Conservation (phyloP, 2,329 filamentous ascomycete species). For the Arthrobotrys musiformis region DNA sequence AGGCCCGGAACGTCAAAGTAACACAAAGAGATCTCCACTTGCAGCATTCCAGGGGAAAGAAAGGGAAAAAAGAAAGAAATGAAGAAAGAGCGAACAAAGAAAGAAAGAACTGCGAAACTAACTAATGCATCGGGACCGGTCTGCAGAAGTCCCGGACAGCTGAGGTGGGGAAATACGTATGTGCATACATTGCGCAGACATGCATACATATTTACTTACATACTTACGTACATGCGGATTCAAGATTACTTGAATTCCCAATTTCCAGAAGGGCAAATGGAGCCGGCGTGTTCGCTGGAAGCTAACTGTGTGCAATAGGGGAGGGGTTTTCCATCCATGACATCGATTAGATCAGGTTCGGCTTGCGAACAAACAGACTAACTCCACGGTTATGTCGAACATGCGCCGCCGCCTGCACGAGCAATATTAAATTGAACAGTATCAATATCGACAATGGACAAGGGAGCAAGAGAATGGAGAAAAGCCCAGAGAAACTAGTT, state of each 20-base stretch:
- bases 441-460: conserved; percentile 11
- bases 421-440: conserved; percentile 18
- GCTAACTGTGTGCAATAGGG: neutral
- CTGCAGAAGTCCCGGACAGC: conserved; percentile 12
- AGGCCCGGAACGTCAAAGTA: conserved; percentile 32
- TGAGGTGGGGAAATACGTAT: neutral
- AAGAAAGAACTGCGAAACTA: no score
- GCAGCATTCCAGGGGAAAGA: conserved; percentile 37
- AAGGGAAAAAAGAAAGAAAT: no score
- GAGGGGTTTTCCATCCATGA: neutral
- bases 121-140: conserved; percentile 10
- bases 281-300: neutral
- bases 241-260: neutral
- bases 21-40: conserved; percentile 42
- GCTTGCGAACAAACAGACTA: no score
- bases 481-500: conserved; percentile 18
- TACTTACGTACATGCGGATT: no score
- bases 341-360: neutral
- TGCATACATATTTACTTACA: no score
- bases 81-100: no score
- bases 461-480: conserved; percentile 40
- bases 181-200: neutral
- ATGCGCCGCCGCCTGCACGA: conserved; percentile 1
- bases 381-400: no score
- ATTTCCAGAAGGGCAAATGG: conserved; percentile 16